Conservation (phyloP, 495 filamentous ascomycete genomes). For the Tuber borchii region DNA sequence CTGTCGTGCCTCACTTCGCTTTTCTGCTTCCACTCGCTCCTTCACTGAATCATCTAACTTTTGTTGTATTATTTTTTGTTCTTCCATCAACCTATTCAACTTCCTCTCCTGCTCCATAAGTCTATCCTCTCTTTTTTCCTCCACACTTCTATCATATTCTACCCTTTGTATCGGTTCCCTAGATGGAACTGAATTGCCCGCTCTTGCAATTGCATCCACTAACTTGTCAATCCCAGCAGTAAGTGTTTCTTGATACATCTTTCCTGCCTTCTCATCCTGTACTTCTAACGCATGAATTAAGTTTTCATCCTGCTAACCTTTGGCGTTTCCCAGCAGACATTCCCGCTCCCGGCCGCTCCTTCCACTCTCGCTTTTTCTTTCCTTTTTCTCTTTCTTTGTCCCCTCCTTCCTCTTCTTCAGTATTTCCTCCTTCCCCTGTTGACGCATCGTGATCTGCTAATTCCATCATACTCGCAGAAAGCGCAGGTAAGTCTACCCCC, state of each 20-base stretch:
- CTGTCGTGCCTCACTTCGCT: background rate
- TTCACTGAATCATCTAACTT: background rate
- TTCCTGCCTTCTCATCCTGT: too few relatives aligned
- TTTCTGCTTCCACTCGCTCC: background rate
- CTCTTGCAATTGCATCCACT: too few relatives aligned
- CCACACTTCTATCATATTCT: background rate
- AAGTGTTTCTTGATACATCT: too few relatives aligned
- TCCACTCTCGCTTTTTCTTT: too few relatives aligned
- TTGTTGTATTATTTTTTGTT: background rate
- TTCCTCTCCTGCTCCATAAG: background rate
- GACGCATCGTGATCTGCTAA: too few relatives aligned
- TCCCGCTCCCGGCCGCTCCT: too few relatives aligned
- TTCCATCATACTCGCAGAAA: background rate
- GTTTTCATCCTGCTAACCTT: too few relatives aligned
- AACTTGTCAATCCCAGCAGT: too few relatives aligned
- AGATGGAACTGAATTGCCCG: too few relatives aligned
- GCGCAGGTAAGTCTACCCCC: background rate
- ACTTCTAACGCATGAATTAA: too few relatives aligned
- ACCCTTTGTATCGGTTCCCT: background rate
- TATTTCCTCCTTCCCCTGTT: background rate
- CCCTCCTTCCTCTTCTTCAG: background rate
- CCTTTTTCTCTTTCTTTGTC: background rate
- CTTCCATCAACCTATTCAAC: background rate
- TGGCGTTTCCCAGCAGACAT: too few relatives aligned
- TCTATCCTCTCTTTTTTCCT: background rate